Base-by-base conservation (phyloP, 2,329 filamentous ascomycete genomes). In the Sphaceloma murrayae region DNA sequence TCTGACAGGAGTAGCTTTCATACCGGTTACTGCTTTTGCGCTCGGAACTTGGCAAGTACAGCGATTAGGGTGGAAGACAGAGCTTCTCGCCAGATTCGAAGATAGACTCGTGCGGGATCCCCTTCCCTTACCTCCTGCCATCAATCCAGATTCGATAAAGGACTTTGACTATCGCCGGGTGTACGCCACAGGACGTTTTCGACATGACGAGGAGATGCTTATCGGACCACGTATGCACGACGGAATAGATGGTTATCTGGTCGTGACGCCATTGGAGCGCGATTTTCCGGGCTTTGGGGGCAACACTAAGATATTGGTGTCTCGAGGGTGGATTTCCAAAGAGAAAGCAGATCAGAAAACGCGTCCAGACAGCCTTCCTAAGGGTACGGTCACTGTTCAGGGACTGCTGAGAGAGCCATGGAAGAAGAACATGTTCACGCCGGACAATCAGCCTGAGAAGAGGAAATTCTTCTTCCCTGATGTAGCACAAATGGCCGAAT, bases 401-500 rank as follows among this genome's bases (percentile, higher is more conserved):
- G 91, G 91, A 0, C 57, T 98, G 60, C 61, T 98, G 60, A 68
- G 91, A 48, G 78, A 91, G 66, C 89, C 89, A 6, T 94, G 85
- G 77, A 91, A 94, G 74, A 94, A 89, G 73, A 98, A 98, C 62
- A 82, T 88, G 75, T 98, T 98, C 62, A 98, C 91, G 46, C 91
- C 91, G 0, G 79, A 83, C 0, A 98, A 98, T 56, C 71, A 77
- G 54, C 89, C 89, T 0, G 80, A 88, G 53, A 78, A 79, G 58
- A 77, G 81, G 48, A 80, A 87, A 62, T 98, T 93, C 61, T 94
- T 94, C 66, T 98, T 98, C 58, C 89, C 91, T 0, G 89, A 94
- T 63, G 85, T 98, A 17, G 64, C 74, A 55, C 78, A 95, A 70
- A 98, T 98, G 91, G 91, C 91, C 1, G 71, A 69, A 49, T 65